phyloP scores from a whole-genome alignment of 306 rosid species.

The Lablab purpureus region DNA sequence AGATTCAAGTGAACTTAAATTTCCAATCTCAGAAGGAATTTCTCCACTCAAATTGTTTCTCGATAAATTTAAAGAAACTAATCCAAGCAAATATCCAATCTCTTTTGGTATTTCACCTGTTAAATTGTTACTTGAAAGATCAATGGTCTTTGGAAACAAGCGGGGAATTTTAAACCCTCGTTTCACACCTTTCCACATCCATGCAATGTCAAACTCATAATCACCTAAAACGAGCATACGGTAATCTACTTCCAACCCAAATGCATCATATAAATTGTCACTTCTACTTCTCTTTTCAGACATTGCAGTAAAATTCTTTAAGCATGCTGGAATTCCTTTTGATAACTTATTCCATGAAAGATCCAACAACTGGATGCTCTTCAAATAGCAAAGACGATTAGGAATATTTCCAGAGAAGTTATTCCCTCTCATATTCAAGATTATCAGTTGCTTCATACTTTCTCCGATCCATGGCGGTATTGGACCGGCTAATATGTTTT shows the following conservation, averaged over 20 bases:
- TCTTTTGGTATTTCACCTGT: too few relatives aligned
- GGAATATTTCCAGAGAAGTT: background rate
- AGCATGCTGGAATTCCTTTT: background rate
- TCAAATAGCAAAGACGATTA: background rate
- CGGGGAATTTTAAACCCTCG: fast-evolving
- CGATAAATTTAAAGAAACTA: too few relatives aligned
- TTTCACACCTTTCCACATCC: too few relatives aligned
- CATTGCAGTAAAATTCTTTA: slow-evolving; percentile 2
- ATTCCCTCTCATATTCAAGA: slow-evolving; percentile 12
- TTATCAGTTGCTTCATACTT: background rate
- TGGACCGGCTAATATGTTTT: background rate
- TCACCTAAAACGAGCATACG: too few relatives aligned
- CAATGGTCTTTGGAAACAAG: too few relatives aligned
- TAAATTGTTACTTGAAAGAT: too few relatives aligned
- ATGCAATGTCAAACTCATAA: too few relatives aligned
- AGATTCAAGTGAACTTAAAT: background rate
- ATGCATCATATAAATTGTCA: too few relatives aligned
- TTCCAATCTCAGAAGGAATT: background rate
- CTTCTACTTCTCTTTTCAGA: too few relatives aligned
- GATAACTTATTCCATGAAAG: background rate
- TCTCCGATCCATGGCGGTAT: slow-evolving; percentile 43
- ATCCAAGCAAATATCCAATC: too few relatives aligned
- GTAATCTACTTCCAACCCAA: too few relatives aligned
- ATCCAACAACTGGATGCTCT: background rate
- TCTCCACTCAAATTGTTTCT: too few relatives aligned